These are phyloP conservation scores for Lepiota venenata DNA, from an alignment of 768 basidiomycete species.

Conservation along the genomic window DNA sequence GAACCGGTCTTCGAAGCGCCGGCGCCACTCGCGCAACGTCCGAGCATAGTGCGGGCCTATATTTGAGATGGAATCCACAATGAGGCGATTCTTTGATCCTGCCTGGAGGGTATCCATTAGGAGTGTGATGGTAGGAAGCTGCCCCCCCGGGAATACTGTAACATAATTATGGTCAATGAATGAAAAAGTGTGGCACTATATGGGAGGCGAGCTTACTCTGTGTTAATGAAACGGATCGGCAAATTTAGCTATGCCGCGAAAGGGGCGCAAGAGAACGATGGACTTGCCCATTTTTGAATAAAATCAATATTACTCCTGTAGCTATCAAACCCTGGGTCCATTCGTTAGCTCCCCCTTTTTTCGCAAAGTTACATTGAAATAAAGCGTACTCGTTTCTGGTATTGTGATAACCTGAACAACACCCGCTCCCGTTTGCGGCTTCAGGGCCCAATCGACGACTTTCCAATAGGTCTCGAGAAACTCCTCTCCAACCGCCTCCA, in stretches of 20 bases:
- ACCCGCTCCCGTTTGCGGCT: slow-evolving; percentile 52
- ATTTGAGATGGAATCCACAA: slow-evolving; percentile 65
- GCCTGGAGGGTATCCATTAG: slow-evolving; percentile 41
- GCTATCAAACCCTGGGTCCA: slow-evolving; percentile 43
- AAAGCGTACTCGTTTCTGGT: slow-evolving; percentile 60
- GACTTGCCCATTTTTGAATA: slow-evolving; percentile 71
- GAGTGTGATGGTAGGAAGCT: slow-evolving; percentile 61
- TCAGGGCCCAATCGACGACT: slow-evolving; percentile 66
- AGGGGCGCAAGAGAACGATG: slow-evolving; percentile 3
- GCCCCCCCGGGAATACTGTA: slow-evolving; percentile 67
- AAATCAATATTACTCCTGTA: slow-evolving; percentile 66
- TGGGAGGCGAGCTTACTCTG: slow-evolving; percentile 23
- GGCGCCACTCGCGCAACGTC: slow-evolving; percentile 76
- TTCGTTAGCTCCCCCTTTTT: background rate
- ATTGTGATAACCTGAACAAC: slow-evolving; percentile 76
- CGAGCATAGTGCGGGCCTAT: slow-evolving; percentile 77
- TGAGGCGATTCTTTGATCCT: slow-evolving; percentile 51
- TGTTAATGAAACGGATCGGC: background rate
- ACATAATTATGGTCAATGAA: background rate
- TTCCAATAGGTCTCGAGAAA: slow-evolving; percentile 64
- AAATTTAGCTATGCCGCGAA: background rate
- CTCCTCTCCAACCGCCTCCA: slow-evolving; percentile 69
- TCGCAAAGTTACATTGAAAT: background rate
- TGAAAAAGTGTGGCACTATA: background rate
- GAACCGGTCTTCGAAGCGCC: slow-evolving; percentile 56